These are phyloP conservation scores for Penicillium nucicola DNA, from an alignment of 495 filamentous ascomycete genomes.

Conservation along the genomic window DNA sequence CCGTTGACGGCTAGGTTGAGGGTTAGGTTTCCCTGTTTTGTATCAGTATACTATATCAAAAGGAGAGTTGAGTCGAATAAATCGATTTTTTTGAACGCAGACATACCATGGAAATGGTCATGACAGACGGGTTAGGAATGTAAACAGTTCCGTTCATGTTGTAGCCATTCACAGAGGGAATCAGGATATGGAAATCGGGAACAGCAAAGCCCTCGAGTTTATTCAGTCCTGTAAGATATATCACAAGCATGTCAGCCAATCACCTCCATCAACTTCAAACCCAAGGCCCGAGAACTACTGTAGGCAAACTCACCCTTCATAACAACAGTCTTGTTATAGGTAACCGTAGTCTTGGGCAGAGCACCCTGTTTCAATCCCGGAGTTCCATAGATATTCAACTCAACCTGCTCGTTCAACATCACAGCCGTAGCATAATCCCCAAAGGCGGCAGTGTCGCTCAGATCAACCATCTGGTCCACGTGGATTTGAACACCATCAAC, in stretches of 20 bases:
- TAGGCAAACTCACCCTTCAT: slow-evolving; percentile 56
- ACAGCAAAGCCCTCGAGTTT: slow-evolving; percentile 59
- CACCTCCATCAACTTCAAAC: neutral
- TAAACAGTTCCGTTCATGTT: slow-evolving; percentile 63
- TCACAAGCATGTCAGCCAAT: neutral
- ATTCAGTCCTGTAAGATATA: slow-evolving; percentile 54
- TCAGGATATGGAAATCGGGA: slow-evolving; percentile 46
- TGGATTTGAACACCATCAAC: slow-evolving; percentile 51
- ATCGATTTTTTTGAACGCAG: neutral
- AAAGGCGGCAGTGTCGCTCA: slow-evolving; percentile 54
- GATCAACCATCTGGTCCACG: slow-evolving; percentile 50
- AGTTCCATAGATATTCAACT: slow-evolving; percentile 56
- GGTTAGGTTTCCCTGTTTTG: slow-evolving; percentile 59
- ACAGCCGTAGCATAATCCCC: slow-evolving; percentile 53
- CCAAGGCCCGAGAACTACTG: too few species aligned
- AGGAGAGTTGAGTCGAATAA: neutral
- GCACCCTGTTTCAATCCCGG: slow-evolving; percentile 49
- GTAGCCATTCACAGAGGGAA: slow-evolving; percentile 39
- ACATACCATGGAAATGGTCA: slow-evolving; percentile 61
- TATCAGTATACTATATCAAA: slow-evolving; percentile 2
- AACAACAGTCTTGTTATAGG: slow-evolving; percentile 53
- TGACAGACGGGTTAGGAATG: slow-evolving; percentile 69
- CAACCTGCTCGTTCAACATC: slow-evolving; percentile 54
- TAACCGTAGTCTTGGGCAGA: slow-evolving; percentile 46
- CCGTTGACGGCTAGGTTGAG: slow-evolving; percentile 55